These are phyloP conservation scores for Mycocentrospora acerina DNA, from an alignment of 2,329 filamentous ascomycete genomes.

Conservation along the genomic window DNA sequence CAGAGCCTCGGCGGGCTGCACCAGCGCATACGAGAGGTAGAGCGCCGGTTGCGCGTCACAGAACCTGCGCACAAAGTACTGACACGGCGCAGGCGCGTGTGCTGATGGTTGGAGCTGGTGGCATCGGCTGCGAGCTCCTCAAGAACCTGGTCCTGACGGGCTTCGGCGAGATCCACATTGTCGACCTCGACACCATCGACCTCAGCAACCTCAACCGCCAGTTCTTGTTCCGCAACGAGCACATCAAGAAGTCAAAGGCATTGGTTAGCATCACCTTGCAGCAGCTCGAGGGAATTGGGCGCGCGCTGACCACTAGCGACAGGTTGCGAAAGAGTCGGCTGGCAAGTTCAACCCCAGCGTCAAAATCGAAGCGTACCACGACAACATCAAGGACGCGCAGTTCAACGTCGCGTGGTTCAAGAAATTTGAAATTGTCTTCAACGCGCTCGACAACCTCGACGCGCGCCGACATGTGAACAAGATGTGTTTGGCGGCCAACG, in stretches of 20 bases:
- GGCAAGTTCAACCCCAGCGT: constrained; percentile 86
- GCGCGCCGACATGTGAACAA: constrained; percentile 92
- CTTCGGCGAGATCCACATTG: constrained; percentile 90
- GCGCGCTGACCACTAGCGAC: constrained; percentile 19
- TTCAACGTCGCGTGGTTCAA: constrained; percentile 91
- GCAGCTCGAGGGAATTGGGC: not conserved
- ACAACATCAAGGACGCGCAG: constrained; percentile 86
- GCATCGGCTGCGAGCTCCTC: constrained; percentile 94
- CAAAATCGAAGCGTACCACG: constrained; percentile 84
- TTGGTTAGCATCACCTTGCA: constrained; percentile 70
- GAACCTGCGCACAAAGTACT: constrained; percentile 13
- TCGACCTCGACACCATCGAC: constrained; percentile 98
- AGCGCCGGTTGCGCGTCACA: constrained; percentile 7
- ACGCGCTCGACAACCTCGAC: constrained; percentile 93
- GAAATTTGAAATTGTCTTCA: constrained; percentile 84
- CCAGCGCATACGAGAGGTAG: constrained; percentile 68
- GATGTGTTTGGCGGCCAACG: constrained; percentile 90
- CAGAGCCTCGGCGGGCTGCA: constrained; percentile 68
- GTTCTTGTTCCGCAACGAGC: constrained; percentile 93
- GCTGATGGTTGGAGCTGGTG: constrained; percentile 92
- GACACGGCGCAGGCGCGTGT: constrained; percentile 68
- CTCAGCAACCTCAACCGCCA: constrained; percentile 96
- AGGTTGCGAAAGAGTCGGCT: constrained; percentile 92
- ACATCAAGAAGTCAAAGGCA: constrained; percentile 97
- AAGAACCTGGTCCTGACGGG: constrained; percentile 93